phyloP scores from a whole-genome alignment of 306 rosid genomes.

The Prunus mume region DNA sequence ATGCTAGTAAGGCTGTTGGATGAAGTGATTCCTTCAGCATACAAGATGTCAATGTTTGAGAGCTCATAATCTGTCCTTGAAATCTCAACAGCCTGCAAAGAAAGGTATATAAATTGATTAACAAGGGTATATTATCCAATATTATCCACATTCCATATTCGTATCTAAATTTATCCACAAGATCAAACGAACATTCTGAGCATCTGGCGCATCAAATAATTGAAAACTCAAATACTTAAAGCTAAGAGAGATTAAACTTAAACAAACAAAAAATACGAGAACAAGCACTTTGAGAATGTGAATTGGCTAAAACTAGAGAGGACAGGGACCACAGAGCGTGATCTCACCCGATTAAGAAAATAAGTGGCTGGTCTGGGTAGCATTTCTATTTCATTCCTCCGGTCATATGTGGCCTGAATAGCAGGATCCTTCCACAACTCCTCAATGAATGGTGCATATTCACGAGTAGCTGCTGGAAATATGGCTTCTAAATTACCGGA shows the following conservation, averaged over 20 bases:
- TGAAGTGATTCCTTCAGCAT: constrained; percentile 64
- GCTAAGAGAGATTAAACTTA: not conserved
- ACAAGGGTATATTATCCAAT: not conserved
- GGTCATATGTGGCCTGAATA: constrained; percentile 63
- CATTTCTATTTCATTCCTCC: constrained; percentile 64
- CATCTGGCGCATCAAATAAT: not conserved
- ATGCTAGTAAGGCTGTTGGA: constrained; percentile 53
- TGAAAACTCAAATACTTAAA: not conserved
- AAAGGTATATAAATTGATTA: constrained; percentile 7
- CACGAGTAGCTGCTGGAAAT: constrained; percentile 54
- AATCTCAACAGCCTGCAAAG: constrained; percentile 66
- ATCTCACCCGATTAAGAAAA: constrained; percentile 67
- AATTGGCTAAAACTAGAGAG: constrained; percentile 13
- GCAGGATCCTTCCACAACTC: constrained; percentile 76
- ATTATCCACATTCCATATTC: constrained; percentile 18
- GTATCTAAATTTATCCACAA: constrained; percentile 9
- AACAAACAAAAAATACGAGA: not conserved
- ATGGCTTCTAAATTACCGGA: constrained; percentile 52
- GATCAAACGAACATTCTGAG: not conserved
- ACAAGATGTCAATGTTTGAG: constrained; percentile 66
- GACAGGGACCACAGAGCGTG: constrained; percentile 11
- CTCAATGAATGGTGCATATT: constrained; percentile 54
- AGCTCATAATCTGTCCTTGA: constrained; percentile 57
- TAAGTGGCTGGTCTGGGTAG: constrained; percentile 66
- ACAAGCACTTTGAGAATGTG: not conserved